Conservation (phyloP, 805 yeast species). For the Candida glaebosa region DNA sequence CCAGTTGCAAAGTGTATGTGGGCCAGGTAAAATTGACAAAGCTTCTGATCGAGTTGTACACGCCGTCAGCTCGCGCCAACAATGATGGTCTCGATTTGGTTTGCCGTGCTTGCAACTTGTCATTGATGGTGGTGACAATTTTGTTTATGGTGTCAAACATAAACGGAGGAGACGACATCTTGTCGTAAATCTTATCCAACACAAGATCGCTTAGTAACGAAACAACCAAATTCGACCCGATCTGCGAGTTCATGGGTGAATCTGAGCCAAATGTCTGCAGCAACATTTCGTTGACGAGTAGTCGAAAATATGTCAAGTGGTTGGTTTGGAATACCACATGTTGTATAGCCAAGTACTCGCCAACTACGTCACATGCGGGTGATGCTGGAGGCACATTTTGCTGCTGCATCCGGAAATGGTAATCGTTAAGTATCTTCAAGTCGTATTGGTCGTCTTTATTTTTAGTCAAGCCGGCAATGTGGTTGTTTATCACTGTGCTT, state of each 20-base stretch:
- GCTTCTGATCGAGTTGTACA: not conserved
- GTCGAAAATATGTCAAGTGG: slow-evolving; percentile 18
- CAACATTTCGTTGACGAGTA: slow-evolving; percentile 21
- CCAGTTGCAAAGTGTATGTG: not conserved
- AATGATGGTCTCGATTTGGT: not conserved
- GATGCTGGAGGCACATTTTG: slow-evolving; percentile 6
- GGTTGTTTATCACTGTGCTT: slow-evolving; percentile 20
- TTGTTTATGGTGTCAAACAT: slow-evolving; percentile 15
- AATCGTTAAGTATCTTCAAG: slow-evolving; percentile 14
- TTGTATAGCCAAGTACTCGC: slow-evolving; percentile 11
- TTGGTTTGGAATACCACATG: slow-evolving; percentile 14
- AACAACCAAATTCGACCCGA: slow-evolving; percentile 19
- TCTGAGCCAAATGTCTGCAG: slow-evolving; percentile 13
- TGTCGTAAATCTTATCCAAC: slow-evolving; percentile 18
- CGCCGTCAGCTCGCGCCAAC: not conserved
- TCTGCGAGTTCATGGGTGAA: slow-evolving; percentile 20
- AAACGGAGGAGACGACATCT: slow-evolving; percentile 24
- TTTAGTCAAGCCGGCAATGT: slow-evolving; percentile 15
- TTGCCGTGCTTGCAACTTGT: slow-evolving; percentile 3
- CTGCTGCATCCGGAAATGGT: slow-evolving; percentile 1
- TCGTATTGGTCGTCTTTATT: slow-evolving; percentile 9
- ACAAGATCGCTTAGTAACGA: slow-evolving; percentile 29
- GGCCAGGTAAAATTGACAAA: slow-evolving; percentile 3
- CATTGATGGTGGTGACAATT: slow-evolving; percentile 7
- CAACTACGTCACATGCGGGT: slow-evolving; percentile 8